Evolutionary conservation across 2,329 filamentous ascomycete genomes (phyloP), one percentile per base, ranked within the genome.

Genomic region (Trichoderma endophyticum): DNA sequence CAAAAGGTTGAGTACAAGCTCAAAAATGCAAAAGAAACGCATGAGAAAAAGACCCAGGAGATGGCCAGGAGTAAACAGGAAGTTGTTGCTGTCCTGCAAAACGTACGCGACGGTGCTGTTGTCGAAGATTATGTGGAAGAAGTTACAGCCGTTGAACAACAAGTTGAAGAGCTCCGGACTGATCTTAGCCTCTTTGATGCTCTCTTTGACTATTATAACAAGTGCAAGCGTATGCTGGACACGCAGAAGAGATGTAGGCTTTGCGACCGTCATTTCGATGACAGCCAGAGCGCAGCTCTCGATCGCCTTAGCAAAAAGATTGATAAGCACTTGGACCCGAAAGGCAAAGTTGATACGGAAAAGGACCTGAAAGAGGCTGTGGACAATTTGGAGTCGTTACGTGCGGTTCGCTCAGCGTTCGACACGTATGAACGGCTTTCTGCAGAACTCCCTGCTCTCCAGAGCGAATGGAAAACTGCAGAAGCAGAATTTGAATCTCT

Each of bases 1-100:
- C 91, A 93, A 77, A 91, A 95, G 75, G 83, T 94, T 12, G 92
- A 94, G 73, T 94, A 90, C 80, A 90, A 89, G 77, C 83, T 97
- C 39, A 91, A 89, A 60, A 90, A 86, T 61, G 83, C 87, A 28
- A 89, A 89, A 59, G 89, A 90, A n/a, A 88, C 88, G 14, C 84
- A 91, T 30, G 89, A 87, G 75, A 88, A 89, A 77, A 91, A 91
- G 75, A 84, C 87, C 15, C 83, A 86, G 34, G 92, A 94, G 72
- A 84, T 89, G 56, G 83, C 88, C 48, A 84, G 84, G 34, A 91
- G 89, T 78, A 88, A 92, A 73, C 83, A 87, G 48, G 86, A 82
- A 14, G 88, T 91, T 0, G 75, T 88, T 28, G 77, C 78, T 11
- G 87, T 85, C 21, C 83, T 91, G 28, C 80, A 80, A 68, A 77